Evolutionary conservation across 305 asterid species (phyloP).

Genomic region (Fraxinus sp.): DNA sequence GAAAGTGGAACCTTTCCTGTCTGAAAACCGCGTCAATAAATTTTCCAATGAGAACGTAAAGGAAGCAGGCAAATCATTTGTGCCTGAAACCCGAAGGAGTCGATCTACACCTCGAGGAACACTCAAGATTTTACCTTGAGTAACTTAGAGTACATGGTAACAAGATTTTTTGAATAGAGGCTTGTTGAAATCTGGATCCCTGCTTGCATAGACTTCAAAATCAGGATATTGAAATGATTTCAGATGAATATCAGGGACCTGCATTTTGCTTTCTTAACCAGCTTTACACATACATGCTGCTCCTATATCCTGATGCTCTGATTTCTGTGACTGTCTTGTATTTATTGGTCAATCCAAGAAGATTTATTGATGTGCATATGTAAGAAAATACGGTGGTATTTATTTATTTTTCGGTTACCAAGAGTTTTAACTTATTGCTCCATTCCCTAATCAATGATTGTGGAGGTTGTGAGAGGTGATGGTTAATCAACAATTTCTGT

Average conservation of each 20-base stretch:
- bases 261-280: constrained; percentile 1
- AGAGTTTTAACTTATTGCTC: not conserved
- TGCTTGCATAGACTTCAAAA: constrained; percentile 21
- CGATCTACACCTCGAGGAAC: constrained; percentile 49
- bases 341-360: not conserved
- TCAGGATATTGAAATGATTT: constrained; percentile 2
- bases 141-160: constrained; percentile 25
- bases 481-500: not conserved
- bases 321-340: not conserved
- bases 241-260: constrained; percentile 11
- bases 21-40: constrained; percentile 45
- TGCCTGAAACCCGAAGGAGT: constrained; percentile 48
- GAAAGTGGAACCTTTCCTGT: constrained; percentile 37
- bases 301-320: not conserved
- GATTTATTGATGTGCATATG: not conserved
- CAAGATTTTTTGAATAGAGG: constrained; percentile 29
- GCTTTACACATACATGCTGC: not conserved
- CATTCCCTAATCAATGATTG: not conserved
- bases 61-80: constrained; percentile 42
- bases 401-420: not conserved
- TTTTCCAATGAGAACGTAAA: constrained; percentile 26
- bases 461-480: not conserved
- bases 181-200: constrained; percentile 22
- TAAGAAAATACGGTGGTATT: not conserved
- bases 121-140: constrained; percentile 30